Evolutionary conservation across 2,329 filamentous ascomycete genomes (phyloP).

Genomic region (Beauveria sp.): DNA sequence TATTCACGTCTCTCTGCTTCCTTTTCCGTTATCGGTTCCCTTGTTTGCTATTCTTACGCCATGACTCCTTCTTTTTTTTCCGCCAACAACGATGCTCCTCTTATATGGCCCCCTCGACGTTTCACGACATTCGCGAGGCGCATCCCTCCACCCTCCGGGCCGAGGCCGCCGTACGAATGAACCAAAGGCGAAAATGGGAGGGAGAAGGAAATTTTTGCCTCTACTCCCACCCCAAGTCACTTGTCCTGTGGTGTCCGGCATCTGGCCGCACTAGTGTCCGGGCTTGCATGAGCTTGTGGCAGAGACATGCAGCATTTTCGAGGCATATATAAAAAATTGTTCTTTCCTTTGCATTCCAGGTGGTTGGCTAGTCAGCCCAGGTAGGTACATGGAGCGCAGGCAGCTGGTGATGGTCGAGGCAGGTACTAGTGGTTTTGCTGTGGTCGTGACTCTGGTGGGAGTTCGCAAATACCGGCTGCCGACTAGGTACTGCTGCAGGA

Average conservation of each 20-base stretch:
- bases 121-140: neutral
- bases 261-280: conserved; percentile 8
- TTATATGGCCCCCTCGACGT: neutral
- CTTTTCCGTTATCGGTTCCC: neutral
- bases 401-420: neutral
- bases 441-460: no score
- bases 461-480: no score
- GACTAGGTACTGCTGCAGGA: no score
- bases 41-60: neutral
- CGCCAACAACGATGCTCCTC: neutral
- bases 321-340: neutral
- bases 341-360: neutral
- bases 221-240: no score
- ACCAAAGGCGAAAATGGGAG: no score
- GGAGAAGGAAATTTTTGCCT: neutral
- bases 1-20: no score
- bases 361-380: neutral
- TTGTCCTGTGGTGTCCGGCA: neutral
- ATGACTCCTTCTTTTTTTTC: neutral
- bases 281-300: conserved; percentile 4
- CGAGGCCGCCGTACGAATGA: neutral
- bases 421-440: neutral
- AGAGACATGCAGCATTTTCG: conserved; percentile 8
- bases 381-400: neutral
- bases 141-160: neutral